These are phyloP conservation scores for Rhexocercosporidium sp. DNA, from an alignment of 2,329 filamentous ascomycete species.

Conservation along the genomic window DNA sequence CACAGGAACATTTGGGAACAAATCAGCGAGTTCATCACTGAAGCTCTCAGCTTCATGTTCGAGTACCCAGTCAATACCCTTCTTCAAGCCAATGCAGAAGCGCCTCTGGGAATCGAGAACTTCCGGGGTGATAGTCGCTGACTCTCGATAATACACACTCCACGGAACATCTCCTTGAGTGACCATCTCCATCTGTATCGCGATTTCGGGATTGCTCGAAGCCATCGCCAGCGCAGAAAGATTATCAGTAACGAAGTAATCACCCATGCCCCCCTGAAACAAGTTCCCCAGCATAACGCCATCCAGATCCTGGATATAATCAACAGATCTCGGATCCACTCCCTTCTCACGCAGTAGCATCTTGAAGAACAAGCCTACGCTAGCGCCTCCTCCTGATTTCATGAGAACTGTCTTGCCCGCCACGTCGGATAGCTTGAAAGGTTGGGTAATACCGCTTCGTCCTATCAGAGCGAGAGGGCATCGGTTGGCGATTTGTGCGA, in stretches of 20 bases:
- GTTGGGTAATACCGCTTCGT: background rate
- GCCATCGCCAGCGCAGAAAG: conserved; percentile 19
- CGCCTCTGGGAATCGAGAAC: conserved; percentile 14
- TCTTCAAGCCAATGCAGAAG: conserved; percentile 14
- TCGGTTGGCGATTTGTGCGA: conserved; percentile 19
- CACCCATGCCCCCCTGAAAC: conserved; percentile 19
- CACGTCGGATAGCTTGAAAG: conserved; percentile 16
- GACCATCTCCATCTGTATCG: conserved; percentile 19
- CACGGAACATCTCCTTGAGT: conserved; percentile 18
- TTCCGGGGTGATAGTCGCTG: conserved; percentile 7
- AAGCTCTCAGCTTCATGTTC: conserved; percentile 15
- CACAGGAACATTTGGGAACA: conserved; percentile 17
- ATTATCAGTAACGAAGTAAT: conserved; percentile 18
- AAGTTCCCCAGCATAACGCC: conserved; percentile 18
- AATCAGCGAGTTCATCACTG: conserved; percentile 16
- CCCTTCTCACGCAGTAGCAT: conserved; percentile 18
- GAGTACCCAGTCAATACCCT: conserved; percentile 20
- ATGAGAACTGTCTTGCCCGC: conserved; percentile 13
- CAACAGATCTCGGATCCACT: conserved; percentile 11
- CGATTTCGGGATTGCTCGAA: conserved; percentile 6
- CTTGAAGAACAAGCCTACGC: conserved; percentile 19
- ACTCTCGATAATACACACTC: conserved; percentile 19
- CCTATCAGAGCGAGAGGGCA: conserved; percentile 16
- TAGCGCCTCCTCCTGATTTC: conserved; percentile 17
- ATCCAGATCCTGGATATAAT: conserved; percentile 19